These are phyloP conservation scores for Yamadazyma spencermartinsiae DNA, from an alignment of 1,139 yeast genomes.

Conservation along the genomic window DNA sequence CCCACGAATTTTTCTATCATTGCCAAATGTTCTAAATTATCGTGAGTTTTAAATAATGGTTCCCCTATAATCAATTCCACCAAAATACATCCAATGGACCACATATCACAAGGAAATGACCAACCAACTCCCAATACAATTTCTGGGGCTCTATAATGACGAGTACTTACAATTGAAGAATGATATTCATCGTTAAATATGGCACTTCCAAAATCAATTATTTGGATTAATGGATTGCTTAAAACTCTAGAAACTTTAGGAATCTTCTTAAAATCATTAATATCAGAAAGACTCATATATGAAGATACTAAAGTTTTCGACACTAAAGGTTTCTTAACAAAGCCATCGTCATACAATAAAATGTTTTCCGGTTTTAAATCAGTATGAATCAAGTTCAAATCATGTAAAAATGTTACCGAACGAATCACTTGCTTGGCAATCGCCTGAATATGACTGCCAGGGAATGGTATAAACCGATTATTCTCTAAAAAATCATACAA, in stretches of 20 bases:
- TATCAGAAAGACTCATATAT: slow-evolving; percentile 26
- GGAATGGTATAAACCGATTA: slow-evolving; percentile 71
- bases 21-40: slow-evolving; percentile 89
- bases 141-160: slow-evolving; percentile 98
- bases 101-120: slow-evolving; percentile 89
- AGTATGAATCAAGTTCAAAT: slow-evolving; percentile 86
- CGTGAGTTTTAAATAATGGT: slow-evolving; percentile 92
- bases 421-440: slow-evolving; percentile 82
- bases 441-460: slow-evolving; percentile 86
- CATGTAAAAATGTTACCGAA: slow-evolving; percentile 88
- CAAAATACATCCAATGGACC: slow-evolving; percentile 95
- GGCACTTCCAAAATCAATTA: slow-evolving; percentile 96
- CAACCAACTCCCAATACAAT: slow-evolving; percentile 92
- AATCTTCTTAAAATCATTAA: slow-evolving; percentile 24
- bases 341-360: slow-evolving; percentile 63
- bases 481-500: slow-evolving; percentile 85
- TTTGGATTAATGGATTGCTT: slow-evolving; percentile 76
- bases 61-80: slow-evolving; percentile 95
- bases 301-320: slow-evolving; percentile 38
- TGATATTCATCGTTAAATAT: slow-evolving; percentile 94
- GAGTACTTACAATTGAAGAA: slow-evolving; percentile 85
- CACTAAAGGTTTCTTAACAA: slow-evolving; percentile 31
- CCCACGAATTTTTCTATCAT: slow-evolving; percentile 85
- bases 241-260: slow-evolving; percentile 55
- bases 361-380: slow-evolving; percentile 96